These are phyloP conservation scores for Apostasia shenzhenica DNA, from an alignment of 106 monocot species.

Conservation along the genomic window DNA sequence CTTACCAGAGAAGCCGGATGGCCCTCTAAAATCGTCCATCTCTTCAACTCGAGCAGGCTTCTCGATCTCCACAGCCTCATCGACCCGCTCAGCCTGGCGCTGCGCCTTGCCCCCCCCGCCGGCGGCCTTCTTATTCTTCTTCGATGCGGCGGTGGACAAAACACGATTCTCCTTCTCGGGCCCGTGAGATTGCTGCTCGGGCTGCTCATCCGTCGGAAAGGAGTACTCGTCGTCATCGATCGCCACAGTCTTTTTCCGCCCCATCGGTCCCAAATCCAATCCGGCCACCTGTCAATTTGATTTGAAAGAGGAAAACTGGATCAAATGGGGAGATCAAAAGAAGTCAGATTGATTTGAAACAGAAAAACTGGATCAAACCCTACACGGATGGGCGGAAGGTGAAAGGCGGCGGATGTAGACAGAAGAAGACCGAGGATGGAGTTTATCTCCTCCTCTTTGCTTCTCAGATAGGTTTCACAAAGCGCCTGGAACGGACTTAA, in stretches of 20 bases:
- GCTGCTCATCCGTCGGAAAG: conserved; percentile 30
- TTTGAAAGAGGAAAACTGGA: too few relatives aligned
- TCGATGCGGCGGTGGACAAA: conserved; percentile 4
- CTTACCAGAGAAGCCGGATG: conserved; percentile 11
- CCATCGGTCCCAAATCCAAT: conserved; percentile 28
- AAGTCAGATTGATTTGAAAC: too few relatives aligned
- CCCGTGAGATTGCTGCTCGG: not conserved
- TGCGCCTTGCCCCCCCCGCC: conserved; percentile 19
- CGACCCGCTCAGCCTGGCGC: conserved; percentile 8
- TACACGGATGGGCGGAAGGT: too few relatives aligned
- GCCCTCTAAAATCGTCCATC: not conserved
- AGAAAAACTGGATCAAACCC: too few relatives aligned
- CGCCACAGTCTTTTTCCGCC: conserved; percentile 63
- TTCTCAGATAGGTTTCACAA: too few relatives aligned
- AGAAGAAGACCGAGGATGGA: too few relatives aligned
- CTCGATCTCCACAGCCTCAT: conserved; percentile 5
- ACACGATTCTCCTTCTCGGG: conserved; percentile 13
- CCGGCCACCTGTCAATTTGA: too few relatives aligned
- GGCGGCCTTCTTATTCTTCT: conserved; percentile 60
- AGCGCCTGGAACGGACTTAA: too few relatives aligned
- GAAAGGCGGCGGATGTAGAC: too few relatives aligned
- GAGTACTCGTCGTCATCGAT: conserved; percentile 91
- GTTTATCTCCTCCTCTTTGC: too few relatives aligned
- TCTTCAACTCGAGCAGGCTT: not conserved
- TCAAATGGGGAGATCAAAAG: too few relatives aligned